Conservation (phyloP, 2,329 filamentous ascomycete genomes). For the Alternaria sp. region DNA sequence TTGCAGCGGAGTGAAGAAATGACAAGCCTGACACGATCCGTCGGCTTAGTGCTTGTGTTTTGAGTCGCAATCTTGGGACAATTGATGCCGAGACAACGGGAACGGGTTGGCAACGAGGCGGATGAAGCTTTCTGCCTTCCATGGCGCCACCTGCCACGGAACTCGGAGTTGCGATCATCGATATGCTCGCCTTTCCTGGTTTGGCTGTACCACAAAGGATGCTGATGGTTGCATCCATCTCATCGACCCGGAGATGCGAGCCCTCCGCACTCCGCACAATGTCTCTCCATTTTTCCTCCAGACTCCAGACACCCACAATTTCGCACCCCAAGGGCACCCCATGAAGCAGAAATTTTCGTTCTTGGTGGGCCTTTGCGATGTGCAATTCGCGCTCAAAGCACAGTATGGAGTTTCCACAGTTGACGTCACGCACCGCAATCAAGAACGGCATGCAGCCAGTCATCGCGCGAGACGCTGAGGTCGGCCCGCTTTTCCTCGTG, state of each 20-base stretch:
- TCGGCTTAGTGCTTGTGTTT: constrained; percentile 24
- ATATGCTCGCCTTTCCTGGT: background rate
- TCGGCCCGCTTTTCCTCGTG: constrained; percentile 30
- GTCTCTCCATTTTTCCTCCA: constrained; percentile 23
- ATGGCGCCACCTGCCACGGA: background rate
- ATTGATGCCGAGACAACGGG: constrained; percentile 8
- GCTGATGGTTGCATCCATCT: background rate
- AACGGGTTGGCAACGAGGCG: background rate
- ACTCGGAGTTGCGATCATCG: background rate
- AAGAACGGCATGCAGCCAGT: constrained; percentile 17
- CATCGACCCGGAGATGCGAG: background rate
- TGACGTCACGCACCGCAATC: constrained; percentile 24
- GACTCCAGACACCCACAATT: constrained; percentile 19
- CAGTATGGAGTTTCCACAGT: constrained; percentile 5
- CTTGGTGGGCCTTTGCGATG: constrained; percentile 1
- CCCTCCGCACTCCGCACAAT: constrained; percentile 21
- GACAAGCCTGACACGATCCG: constrained; percentile 27
- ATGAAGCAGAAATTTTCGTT: constrained; percentile 11
- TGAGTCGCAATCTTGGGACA: constrained; percentile 16
- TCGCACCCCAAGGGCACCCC: constrained; percentile 1
- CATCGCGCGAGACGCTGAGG: constrained; percentile 13
- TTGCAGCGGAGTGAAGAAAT: constrained; percentile 11
- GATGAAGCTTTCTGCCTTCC: background rate
- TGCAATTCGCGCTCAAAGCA: constrained; percentile 9
- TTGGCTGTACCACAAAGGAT: constrained; percentile 1